Evolutionary conservation across 2,329 filamentous ascomycete species (phyloP).

Genomic region (Fusarium marasasianum): DNA sequence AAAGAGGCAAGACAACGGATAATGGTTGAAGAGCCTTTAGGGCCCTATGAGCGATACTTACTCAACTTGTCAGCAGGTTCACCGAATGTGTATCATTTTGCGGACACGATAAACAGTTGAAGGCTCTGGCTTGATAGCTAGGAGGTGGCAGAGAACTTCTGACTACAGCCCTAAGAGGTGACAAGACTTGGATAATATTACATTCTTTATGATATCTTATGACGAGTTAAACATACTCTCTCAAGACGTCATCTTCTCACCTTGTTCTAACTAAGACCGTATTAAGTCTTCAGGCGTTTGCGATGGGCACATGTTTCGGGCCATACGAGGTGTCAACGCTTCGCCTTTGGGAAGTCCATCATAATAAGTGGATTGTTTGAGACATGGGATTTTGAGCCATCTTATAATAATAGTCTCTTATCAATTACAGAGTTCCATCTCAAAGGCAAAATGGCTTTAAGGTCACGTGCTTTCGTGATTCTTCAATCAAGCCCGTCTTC

Average conservation of each 20-base stretch:
- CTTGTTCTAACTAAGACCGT: not conserved
- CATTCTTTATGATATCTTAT: not conserved
- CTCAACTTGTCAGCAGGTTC: conserved; percentile 55
- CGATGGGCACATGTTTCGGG: not conserved
- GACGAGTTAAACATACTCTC: not conserved
- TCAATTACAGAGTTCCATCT: not conserved
- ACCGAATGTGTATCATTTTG: conserved; percentile 56
- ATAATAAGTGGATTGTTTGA: not conserved
- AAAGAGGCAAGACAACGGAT: conserved; percentile 50
- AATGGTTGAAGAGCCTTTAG: conserved; percentile 63
- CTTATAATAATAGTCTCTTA: not conserved
- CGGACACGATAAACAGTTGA: conserved; percentile 40
- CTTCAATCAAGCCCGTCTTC: not conserved
- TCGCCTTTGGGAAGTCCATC: not conserved
- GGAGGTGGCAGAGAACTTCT: not conserved
- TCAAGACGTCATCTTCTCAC: not conserved
- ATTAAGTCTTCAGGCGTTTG: not conserved
- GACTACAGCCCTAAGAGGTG: not conserved
- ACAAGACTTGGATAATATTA: not conserved
- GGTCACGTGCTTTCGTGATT: conserved; percentile 35
- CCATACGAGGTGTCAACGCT: not conserved
- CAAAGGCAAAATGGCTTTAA: not conserved
- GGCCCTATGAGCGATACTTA: conserved; percentile 62
- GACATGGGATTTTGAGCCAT: not conserved
- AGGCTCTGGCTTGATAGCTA: not conserved